Base-by-base conservation (phyloP, 768 basidiomycete species). In the Dentipellis sp. region DNA sequence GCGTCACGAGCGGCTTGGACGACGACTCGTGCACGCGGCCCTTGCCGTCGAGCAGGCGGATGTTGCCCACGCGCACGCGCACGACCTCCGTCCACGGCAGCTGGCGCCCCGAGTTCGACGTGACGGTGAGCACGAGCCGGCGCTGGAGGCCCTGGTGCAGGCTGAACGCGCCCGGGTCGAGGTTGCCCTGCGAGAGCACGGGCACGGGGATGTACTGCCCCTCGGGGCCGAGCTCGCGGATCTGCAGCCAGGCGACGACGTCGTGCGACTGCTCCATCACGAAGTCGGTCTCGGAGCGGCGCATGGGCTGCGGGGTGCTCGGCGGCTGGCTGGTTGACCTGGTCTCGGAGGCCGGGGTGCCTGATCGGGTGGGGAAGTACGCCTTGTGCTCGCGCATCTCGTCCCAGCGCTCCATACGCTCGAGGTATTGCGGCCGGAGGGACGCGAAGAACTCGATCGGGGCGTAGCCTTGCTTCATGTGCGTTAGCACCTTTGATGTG, bases 61-160 rank as follows among this genome's bases (percentile, higher is more conserved):
- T 78, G 66, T 92, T 87, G 22, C 93, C 91, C 14, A 94, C 69
- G 38, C 83, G 81, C 52, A 94, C 75, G 63, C 82, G 84, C 1
- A 81, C 81, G 39, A 97, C 74, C 58, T 86, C 83, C 21, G 78
- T 78, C 94, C 94, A 97, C 1, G 90, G 90, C 53, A 97, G 78
- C 60, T 94, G 88, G 42, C 79, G 80, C 1, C 95, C 95, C 11
- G 95, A 95, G 65, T 91, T 87, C 52, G 91, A 95, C 14, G 83
- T 83, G 35, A 98, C 74, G 0, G 79, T 81, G 56, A 99, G 69
- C 37, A 79, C 71, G 51, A 99, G 70, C 11, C 90, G 82, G 19
- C 97, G 79, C 67, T 99, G 97, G 22, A 97, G 71, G 23, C 97
- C 97, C 72, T 99, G 97, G 63, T 91, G 94, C 17, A 98, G 75